A percentile compares a stretch with the other conserved stretches of the same genome.
Conservation (phyloP, 805 yeast genomes). For the Candida tibetensis region DNA sequence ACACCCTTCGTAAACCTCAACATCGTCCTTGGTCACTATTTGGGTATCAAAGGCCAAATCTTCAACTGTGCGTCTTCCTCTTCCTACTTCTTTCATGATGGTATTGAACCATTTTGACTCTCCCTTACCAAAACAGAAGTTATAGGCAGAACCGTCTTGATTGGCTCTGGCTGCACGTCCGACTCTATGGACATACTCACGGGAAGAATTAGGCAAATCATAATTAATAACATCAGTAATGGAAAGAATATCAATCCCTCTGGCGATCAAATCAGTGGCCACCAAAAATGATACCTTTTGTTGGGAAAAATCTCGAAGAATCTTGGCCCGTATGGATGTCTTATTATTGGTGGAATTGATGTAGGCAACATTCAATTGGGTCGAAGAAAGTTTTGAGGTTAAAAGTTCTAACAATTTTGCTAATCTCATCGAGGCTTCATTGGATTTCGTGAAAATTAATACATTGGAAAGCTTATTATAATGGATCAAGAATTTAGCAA, state of each 20-base stretch:
- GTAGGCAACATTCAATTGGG: constrained; percentile 31
- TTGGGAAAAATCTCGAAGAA: constrained; percentile 56
- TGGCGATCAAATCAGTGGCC: constrained; percentile 91
- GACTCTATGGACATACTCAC: constrained; percentile 93
- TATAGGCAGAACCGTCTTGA: constrained; percentile 70
- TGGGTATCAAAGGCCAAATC: constrained; percentile 21
- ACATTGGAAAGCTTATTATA: constrained; percentile 37
- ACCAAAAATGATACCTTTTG: constrained; percentile 55
- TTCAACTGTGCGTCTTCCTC: constrained; percentile 21
- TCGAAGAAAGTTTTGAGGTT: constrained; percentile 19
- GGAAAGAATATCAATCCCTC: constrained; percentile 82
- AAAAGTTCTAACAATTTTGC: constrained; percentile 56
- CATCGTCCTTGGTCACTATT: constrained; percentile 23
- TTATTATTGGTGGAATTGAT: constrained; percentile 60
- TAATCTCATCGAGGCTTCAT: constrained; percentile 83
- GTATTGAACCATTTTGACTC: constrained; percentile 65
- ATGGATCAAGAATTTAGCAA: constrained; percentile 52
- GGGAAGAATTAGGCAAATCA: constrained; percentile 82
- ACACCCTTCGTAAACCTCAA: constrained; percentile 21
- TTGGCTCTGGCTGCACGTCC: constrained; percentile 98
- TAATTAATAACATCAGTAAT: constrained; percentile 81
- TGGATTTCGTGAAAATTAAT: constrained; percentile 69
- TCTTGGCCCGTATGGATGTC: constrained; percentile 47
- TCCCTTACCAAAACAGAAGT: constrained; percentile 71
- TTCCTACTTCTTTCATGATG: constrained; percentile 49